Conservation (phyloP, 2,329 filamentous ascomycete genomes). For the Teratosphaeria destructans region DNA sequence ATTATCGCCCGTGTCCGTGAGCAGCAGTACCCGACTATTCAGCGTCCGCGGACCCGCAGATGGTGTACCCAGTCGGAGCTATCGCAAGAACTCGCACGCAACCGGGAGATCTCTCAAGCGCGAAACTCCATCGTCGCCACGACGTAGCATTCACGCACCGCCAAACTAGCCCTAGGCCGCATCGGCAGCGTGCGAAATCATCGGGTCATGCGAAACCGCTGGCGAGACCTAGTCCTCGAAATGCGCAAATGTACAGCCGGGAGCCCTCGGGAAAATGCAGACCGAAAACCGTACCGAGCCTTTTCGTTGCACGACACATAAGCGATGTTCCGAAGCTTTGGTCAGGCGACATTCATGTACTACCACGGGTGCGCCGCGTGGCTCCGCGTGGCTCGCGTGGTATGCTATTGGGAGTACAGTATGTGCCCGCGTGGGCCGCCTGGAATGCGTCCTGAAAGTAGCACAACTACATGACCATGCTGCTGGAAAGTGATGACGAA, state of each 20-base stretch:
- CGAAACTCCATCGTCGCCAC: background rate
- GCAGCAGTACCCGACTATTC: background rate
- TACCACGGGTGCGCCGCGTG: background rate
- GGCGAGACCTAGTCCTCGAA: background rate
- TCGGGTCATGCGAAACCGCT: background rate
- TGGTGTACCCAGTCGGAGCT: background rate
- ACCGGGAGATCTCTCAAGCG: background rate
- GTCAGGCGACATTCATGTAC: background rate
- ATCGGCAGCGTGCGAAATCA: too few relatives aligned
- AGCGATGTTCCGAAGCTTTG: background rate
- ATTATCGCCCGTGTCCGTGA: background rate
- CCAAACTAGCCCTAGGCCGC: too few relatives aligned
- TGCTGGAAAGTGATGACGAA: background rate
- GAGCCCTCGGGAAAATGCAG: background rate
- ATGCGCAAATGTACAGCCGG: background rate
- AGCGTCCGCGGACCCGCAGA: background rate
- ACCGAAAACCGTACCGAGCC: background rate
- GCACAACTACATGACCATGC: background rate
- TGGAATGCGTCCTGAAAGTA: background rate
- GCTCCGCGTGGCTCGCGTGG: background rate
- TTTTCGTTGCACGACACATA: background rate
- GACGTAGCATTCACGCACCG: too few relatives aligned
- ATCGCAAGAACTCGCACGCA: background rate
- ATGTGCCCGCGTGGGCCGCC: background rate
- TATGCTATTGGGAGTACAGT: background rate